Conservation (phyloP, 2,329 filamentous ascomycete species). For the Verticillium nubilum region DNA sequence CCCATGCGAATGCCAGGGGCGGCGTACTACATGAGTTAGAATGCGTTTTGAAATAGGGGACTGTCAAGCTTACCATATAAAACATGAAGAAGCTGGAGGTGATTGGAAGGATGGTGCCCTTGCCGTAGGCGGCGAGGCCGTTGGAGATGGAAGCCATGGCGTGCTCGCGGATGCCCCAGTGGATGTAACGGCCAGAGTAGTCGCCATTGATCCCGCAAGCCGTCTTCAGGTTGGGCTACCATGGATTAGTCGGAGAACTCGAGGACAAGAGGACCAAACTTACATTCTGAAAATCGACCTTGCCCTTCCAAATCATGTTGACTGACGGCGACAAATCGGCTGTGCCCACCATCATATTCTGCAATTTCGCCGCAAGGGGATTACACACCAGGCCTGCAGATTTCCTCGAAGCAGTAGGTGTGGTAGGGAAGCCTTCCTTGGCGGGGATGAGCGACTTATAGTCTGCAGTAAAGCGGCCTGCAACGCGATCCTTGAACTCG, state of each 20-base stretch:
- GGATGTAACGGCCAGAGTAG: constrained; percentile 49
- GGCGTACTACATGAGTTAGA: constrained; percentile 30
- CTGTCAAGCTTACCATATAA: constrained; percentile 29
- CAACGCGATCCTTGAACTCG: constrained; percentile 41
- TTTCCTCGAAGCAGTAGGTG: constrained; percentile 43
- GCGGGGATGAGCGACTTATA: constrained; percentile 44
- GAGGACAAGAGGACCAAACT: constrained; percentile 9
- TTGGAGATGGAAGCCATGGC: constrained; percentile 54
- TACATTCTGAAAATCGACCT: constrained; percentile 42
- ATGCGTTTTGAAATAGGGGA: background rate
- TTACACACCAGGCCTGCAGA: constrained; percentile 43
- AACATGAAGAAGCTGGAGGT: constrained; percentile 55
- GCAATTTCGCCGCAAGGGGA: constrained; percentile 40
- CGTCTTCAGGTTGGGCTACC: constrained; percentile 26
- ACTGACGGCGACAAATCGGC: constrained; percentile 48
- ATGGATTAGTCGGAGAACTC: background rate
- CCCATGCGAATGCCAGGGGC: constrained; percentile 57
- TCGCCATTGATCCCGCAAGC: constrained; percentile 46
- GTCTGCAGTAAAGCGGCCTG: constrained; percentile 39
- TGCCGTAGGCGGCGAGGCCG: constrained; percentile 51
- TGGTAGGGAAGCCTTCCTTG: constrained; percentile 35
- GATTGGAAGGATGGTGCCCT: constrained; percentile 45
- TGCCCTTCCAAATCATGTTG: constrained; percentile 50
- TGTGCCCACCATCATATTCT: constrained; percentile 47
- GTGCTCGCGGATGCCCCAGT: constrained; percentile 55